Percentiles rank a stretch among this genome's conserved stretches.
phyloP scores from a whole-genome alignment of 805 yeast genomes.

The Candida palmyrensis region DNA sequence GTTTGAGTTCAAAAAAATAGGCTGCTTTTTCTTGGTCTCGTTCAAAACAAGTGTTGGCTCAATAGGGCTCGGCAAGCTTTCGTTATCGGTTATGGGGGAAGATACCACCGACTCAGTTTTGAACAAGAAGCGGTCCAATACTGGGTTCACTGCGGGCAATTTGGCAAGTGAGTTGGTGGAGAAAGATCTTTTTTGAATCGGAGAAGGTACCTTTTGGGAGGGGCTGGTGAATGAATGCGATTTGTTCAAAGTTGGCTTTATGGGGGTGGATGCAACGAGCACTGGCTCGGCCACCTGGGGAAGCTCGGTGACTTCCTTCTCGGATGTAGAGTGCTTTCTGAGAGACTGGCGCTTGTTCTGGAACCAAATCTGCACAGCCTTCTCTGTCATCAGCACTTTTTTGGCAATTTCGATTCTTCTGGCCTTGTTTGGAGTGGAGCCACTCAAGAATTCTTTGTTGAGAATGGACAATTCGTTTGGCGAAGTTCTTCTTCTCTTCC shows the following conservation, averaged over 20 bases:
- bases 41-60: conserved; percentile 10
- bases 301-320: conserved; percentile 37
- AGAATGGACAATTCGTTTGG: conserved; percentile 79
- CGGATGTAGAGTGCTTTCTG: conserved; percentile 42
- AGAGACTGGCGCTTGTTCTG: conserved; percentile 89
- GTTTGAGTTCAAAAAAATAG: conserved; percentile 22
- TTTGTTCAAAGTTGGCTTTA: conserved; percentile 13
- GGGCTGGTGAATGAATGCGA: conserved; percentile 17
- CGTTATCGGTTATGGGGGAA: background rate
- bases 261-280: conserved; percentile 20
- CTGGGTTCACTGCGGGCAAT: conserved; percentile 1
- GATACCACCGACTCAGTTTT: too few relatives aligned
- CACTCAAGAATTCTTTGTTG: conserved; percentile 70
- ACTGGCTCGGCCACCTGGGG: conserved; percentile 29
- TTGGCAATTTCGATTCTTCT: conserved; percentile 75
- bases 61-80: background rate
- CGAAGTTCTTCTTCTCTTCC: conserved; percentile 93
- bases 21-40: conserved; percentile 33
- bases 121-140: conserved; percentile 3
- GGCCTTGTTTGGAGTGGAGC: conserved; percentile 76
- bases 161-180: conserved; percentile 8
- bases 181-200: conserved; percentile 15
- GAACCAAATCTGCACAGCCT: conserved; percentile 98
- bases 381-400: conserved; percentile 88
- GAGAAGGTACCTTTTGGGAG: conserved; percentile 13